phyloP scores from a whole-genome alignment of 192 early-diverging fungal species.

The Coemansia sp. region DNA sequence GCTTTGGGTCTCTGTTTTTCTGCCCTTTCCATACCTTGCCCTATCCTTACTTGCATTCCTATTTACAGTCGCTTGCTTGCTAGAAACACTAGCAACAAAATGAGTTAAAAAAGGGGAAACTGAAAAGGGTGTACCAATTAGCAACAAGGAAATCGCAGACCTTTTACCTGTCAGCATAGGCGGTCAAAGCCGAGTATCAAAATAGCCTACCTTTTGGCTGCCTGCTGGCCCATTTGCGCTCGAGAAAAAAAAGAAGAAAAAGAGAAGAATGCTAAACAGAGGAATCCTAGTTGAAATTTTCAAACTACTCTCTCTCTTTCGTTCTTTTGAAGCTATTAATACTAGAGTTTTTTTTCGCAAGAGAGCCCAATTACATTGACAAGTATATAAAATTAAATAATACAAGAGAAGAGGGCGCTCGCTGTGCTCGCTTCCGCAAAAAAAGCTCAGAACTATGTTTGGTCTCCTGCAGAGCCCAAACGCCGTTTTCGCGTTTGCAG shows the following conservation, averaged over 20 bases:
- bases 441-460: too few relatives aligned
- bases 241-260: not conserved
- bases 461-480: too few relatives aligned
- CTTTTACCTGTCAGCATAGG: not conserved
- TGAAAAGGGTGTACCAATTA: too few relatives aligned
- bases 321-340: too few relatives aligned
- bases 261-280: not conserved
- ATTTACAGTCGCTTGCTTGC: not conserved
- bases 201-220: constrained; percentile 20
- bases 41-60: not conserved
- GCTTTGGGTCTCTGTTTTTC: too few relatives aligned
- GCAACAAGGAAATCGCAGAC: not conserved
- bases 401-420: too few relatives aligned
- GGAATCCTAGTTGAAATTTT: not conserved
- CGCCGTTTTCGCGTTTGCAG: too few relatives aligned
- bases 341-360: too few relatives aligned
- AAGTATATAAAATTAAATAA: not conserved
- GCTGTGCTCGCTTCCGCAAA: too few relatives aligned
- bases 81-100: not conserved
- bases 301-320: too few relatives aligned
- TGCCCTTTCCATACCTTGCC: not conserved
- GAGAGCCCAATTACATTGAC: too few relatives aligned
- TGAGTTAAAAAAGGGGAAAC: not conserved
- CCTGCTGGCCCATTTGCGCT: constrained; percentile 17
- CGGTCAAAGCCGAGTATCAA: too few relatives aligned